phyloP scores from a whole-genome alignment of 768 basidiomycete genomes.

The Botryobasidium botryosum region DNA sequence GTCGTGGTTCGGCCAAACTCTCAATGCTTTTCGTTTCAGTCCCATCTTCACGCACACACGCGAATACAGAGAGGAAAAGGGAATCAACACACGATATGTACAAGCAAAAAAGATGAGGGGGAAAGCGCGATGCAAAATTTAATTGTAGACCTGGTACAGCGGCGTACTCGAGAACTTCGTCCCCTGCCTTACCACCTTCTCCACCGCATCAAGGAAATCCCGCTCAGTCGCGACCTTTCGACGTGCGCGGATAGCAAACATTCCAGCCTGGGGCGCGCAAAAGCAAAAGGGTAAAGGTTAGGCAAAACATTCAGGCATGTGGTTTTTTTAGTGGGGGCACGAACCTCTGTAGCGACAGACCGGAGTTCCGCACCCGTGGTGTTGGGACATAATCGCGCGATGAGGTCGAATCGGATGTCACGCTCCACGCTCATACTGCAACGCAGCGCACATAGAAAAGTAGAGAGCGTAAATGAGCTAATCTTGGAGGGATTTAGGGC shows the following conservation, averaged over 20 bases:
- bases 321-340: conserved; percentile 11
- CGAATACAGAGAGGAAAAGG: no score
- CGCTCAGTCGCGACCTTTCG: conserved; percentile 94
- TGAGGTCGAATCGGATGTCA: conserved; percentile 93
- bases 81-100: no score
- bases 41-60: no score
- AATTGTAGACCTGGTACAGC: conserved; percentile 88
- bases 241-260: conserved; percentile 96
- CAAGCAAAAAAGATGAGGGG: no score
- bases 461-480: not conserved
- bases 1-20: no score
- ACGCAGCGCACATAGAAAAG: not conserved
- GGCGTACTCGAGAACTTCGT: conserved; percentile 98
- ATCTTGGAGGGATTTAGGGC: conserved; percentile 4
- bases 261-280: conserved; percentile 54
- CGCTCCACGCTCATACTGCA: conserved; percentile 90
- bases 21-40: no score
- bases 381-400: conserved; percentile 92
- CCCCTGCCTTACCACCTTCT: conserved; percentile 95
- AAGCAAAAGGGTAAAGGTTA: not conserved
- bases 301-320: not conserved
- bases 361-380: conserved; percentile 97
- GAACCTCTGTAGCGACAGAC: conserved; percentile 88
- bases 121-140: no score
- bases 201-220: conserved; percentile 94